phyloP scores from a whole-genome alignment of 2,329 filamentous ascomycete species.

The Fusarium algeriense region DNA sequence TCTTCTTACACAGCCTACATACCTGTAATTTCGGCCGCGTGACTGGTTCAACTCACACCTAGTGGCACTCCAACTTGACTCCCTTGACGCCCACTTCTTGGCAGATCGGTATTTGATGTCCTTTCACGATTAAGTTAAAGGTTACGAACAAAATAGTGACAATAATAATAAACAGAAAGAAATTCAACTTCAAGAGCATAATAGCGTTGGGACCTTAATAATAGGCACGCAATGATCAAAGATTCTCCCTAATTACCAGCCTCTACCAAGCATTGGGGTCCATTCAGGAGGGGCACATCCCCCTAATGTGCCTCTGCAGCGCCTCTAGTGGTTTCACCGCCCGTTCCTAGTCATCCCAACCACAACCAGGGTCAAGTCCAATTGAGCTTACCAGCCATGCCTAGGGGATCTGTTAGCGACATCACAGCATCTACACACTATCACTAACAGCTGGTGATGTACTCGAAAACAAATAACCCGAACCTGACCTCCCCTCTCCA shows the following conservation, averaged over 20 bases:
- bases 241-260: slow-evolving; percentile 13
- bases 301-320: slow-evolving; percentile 34
- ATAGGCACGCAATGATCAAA: slow-evolving; percentile 14
- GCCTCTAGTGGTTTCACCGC: slow-evolving; percentile 39
- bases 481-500: slow-evolving; percentile 38
- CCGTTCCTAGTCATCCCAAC: slow-evolving; percentile 32
- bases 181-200: not conserved
- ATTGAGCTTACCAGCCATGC: slow-evolving; percentile 11
- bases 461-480: slow-evolving; percentile 1
- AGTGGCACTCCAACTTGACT: slow-evolving; percentile 25
- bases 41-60: slow-evolving; percentile 16
- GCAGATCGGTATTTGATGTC: slow-evolving; percentile 19
- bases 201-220: slow-evolving; percentile 4
- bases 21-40: slow-evolving; percentile 23
- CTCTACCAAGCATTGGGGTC: slow-evolving; percentile 13
- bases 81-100: slow-evolving; percentile 23
- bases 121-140: not conserved
- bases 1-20: slow-evolving; percentile 18
- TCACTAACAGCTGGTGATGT: slow-evolving; percentile 30
- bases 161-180: not conserved
- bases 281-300: slow-evolving; percentile 37
- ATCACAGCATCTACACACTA: not conserved
- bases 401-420: slow-evolving; percentile 24
- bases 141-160: not conserved
- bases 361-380: slow-evolving; percentile 22